Base-by-base conservation (phyloP, 1,139 yeast species). In the Kazachstania sp. region DNA sequence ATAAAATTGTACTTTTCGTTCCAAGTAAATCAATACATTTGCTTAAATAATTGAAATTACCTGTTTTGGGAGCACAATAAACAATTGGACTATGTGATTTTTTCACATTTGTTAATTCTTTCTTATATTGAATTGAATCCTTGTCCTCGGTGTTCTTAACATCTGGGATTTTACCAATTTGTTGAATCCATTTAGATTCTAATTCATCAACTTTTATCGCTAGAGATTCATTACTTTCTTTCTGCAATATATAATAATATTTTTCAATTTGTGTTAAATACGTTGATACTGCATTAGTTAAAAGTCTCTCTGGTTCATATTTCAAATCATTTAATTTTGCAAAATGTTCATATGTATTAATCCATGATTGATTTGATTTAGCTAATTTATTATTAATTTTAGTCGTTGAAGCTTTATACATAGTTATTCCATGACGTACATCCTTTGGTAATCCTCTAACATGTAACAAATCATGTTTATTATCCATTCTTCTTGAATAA, bases 401-500 rank as follows among this genome's bases (percentile, higher is more conserved):
- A 23, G 41, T 36, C 2, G 37, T 23, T 4, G 49, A 37, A n/a
- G 46, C 44, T 20, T 46, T 48, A 31, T 46, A 46, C 35, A 43
- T 38, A 3, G 46, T 37, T 19, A 50, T 29, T 11, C 50, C 53
- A 50, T 59, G 84, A 52, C 76, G 72, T 48, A 83, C 74, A 15
- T 85, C 78, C 68, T 84, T 75, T 1, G 90, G 52, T 18, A 49
- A 39, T 40, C 45, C 44, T 37, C 52, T 43, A 12, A 49, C 48
- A 75, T 2, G 92, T 86, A 16, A 94, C 87, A 42, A 82, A 86
- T 50, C 86, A 92, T 9, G 15, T 11, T 32, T 32, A 5, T 18
- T 32, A 32, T 32, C 36, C 36, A 32, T 32, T 18, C 18, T 16
- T 32, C 36, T 28, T 26, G 35, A n/a, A 15, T 37, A 12, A 8